Percentiles rank a stretch among this genome's conserved stretches.
These are phyloP conservation scores for Tylopilus felleus DNA, from an alignment of 768 basidiomycete genomes.

Conservation along the genomic window DNA sequence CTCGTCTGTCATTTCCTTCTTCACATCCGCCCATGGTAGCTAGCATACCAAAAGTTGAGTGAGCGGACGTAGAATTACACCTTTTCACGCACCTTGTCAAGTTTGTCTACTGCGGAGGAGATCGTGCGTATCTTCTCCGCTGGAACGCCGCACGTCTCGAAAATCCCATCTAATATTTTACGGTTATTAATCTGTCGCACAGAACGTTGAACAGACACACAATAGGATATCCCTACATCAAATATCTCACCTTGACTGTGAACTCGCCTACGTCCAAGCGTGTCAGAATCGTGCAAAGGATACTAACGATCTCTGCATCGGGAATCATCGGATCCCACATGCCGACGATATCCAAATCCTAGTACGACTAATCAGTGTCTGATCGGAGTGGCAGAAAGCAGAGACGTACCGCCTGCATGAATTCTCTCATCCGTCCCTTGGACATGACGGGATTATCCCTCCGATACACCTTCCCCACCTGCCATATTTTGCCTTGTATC, in stretches of 20 bases:
- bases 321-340: slow-evolving; percentile 96
- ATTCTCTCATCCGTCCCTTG: slow-evolving; percentile 98
- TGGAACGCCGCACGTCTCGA: slow-evolving; percentile 94
- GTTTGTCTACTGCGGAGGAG: slow-evolving; percentile 95
- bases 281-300: slow-evolving; percentile 77
- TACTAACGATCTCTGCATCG: slow-evolving; percentile 84
- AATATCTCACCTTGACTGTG: slow-evolving; percentile 73
- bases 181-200: slow-evolving; percentile 82
- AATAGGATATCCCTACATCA: not conserved
- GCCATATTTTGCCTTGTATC: slow-evolving; percentile 83
- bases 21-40: slow-evolving; percentile 89
- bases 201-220: not conserved
- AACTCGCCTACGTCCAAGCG: slow-evolving; percentile 91
- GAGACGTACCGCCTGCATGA: slow-evolving; percentile 87
- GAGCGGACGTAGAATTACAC: not conserved
- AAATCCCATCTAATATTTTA: slow-evolving; percentile 95
- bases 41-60: slow-evolving; percentile 23
- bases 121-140: slow-evolving; percentile 85
- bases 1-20: slow-evolving; percentile 94
- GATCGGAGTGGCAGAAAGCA: not conserved
- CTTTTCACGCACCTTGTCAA: slow-evolving; percentile 74
- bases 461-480: slow-evolving; percentile 98
- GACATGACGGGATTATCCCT: slow-evolving; percentile 96
- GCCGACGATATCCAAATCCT: slow-evolving; percentile 97
- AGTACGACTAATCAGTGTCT: not conserved